Evolutionary conservation across 192 early-diverging fungal species (phyloP).

Genomic region (Backusella circina): DNA sequence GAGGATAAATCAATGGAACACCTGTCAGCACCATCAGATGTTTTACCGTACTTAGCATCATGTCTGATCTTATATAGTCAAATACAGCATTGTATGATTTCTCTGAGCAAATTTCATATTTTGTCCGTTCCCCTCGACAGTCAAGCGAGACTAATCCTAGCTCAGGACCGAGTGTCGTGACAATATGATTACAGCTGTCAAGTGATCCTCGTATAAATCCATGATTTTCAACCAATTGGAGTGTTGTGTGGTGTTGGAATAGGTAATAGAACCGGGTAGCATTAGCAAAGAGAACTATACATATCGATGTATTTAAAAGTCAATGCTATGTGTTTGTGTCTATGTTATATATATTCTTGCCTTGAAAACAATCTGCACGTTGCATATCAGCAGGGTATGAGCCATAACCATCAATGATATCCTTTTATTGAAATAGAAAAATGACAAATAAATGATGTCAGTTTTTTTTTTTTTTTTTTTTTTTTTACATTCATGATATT

Average conservation of each 20-base stretch:
- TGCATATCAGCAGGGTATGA: constrained; percentile 77
- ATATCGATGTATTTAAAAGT: background rate
- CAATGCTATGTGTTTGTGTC: background rate
- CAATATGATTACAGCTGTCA: constrained; percentile 49
- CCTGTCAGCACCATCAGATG: constrained; percentile 72
- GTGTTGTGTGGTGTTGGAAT: constrained; percentile 79
- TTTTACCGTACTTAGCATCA: constrained; percentile 45
- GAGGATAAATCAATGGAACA: constrained; percentile 75
- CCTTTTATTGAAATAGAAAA: constrained; percentile 5
- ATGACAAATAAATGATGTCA: background rate
- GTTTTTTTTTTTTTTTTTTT: background rate
- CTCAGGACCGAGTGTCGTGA: constrained; percentile 65
- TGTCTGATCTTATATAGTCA: constrained; percentile 42
- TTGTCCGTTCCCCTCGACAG: constrained; percentile 67
- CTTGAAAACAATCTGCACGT: constrained; percentile 62
- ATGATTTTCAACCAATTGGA: constrained; percentile 48
- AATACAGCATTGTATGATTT: constrained; percentile 60
- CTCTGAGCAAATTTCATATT: constrained; percentile 55
- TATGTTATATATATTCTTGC: constrained; percentile 32
- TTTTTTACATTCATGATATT: background rate
- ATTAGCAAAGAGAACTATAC: constrained; percentile 50
- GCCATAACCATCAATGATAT: constrained; percentile 83
- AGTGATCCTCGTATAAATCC: constrained; percentile 43
- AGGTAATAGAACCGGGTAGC: constrained; percentile 76
- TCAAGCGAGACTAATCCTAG: constrained; percentile 67